Conservation (phyloP, 768 basidiomycete genomes). For the Suillus discolor region DNA sequence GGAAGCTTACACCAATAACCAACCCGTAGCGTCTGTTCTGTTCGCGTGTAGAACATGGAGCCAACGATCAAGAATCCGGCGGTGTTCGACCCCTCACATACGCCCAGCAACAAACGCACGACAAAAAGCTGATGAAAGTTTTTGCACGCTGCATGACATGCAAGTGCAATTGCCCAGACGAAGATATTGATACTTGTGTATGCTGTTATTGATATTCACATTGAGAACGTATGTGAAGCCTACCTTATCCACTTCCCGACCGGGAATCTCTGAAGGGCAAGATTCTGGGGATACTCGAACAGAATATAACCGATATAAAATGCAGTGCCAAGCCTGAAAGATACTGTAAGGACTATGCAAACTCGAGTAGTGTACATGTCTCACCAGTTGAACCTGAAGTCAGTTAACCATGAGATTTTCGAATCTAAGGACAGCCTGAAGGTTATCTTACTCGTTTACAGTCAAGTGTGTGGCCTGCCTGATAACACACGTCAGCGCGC, state of each 20-base stretch:
- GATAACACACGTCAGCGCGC: constrained; percentile 2
- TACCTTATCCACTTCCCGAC: neutral
- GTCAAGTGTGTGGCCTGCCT: constrained; percentile 60
- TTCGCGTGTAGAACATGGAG: neutral
- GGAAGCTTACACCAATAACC: neutral
- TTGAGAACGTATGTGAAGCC: neutral
- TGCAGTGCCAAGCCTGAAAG: neutral
- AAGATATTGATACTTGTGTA: neutral
- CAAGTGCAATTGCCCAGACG: neutral
- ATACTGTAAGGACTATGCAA: neutral
- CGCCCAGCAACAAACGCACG: neutral
- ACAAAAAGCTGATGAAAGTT: neutral
- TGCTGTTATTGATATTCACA: neutral
- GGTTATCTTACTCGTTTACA: constrained; percentile 52
- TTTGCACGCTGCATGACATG: neutral
- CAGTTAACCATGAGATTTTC: neutral
- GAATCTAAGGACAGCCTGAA: neutral
- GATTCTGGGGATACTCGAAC: neutral
- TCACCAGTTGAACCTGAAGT: constrained; percentile 59
- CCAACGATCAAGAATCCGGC: neutral
- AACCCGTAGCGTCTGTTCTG: neutral
- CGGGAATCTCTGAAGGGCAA: neutral
- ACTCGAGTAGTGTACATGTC: constrained; percentile 3
- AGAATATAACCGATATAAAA: neutral
- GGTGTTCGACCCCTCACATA: neutral